Evolutionary conservation across 177 flowering plant species (phyloP).

Genomic region (Tripterygium wilfordii): DNA sequence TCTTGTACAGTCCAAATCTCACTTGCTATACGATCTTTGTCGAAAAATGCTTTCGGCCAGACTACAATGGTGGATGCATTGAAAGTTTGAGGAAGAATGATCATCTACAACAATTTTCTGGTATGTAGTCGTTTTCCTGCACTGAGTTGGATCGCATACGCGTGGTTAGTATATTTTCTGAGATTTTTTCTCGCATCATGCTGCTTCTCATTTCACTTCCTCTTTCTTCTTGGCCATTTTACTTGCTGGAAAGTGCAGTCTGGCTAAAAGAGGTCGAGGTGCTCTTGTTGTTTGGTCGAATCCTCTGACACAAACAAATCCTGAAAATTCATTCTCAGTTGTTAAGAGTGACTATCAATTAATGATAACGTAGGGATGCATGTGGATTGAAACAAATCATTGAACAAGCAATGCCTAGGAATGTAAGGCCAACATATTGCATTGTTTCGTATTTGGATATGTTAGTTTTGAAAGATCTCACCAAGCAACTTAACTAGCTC

Average conservation of each 20-base stretch:
- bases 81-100: constrained; percentile 16
- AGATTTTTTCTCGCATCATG: constrained; percentile 8
- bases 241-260: constrained; percentile 71
- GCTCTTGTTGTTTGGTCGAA: constrained; percentile 63
- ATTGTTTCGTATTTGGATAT: too few species aligned
- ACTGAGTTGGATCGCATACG: constrained; percentile 4
- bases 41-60: too few species aligned
- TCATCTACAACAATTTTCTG: constrained; percentile 22
- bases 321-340: constrained; percentile 29
- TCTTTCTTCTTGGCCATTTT: constrained; percentile 33
- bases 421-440: too few species aligned
- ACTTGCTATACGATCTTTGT: too few species aligned
- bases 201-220: constrained; percentile 12
- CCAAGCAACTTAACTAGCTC: too few species aligned
- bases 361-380: too few species aligned
- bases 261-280: constrained; percentile 65
- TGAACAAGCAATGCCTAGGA: not conserved
- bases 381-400: too few species aligned
- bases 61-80: constrained; percentile 14
- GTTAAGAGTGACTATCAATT: too few species aligned
- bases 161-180: constrained; percentile 3
- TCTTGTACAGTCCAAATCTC: constrained; percentile 9
- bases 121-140: constrained; percentile 6
- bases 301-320: constrained; percentile 86
- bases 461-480: too few species aligned